Evolutionary conservation across 495 filamentous ascomycete species (phyloP), one percentile per base, ranked within the genome.

Genomic region (Cercophora newfieldiana): DNA sequence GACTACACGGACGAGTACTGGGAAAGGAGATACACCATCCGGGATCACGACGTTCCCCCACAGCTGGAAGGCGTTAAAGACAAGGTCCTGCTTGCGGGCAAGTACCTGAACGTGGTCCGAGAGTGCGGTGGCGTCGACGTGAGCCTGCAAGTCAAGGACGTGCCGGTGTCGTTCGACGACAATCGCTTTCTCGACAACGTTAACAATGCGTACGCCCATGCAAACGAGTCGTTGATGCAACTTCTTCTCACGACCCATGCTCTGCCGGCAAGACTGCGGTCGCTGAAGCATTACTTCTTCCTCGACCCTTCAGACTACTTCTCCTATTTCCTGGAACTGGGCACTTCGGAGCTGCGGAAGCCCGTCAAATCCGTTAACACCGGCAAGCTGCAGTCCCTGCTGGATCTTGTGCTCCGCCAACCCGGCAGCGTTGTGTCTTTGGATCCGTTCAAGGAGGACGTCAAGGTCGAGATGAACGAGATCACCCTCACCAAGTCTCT

Each of bases 1-100:
- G 95, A 99, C 77, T 99, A 97, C 70, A 98, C 94, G 0, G 95
- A 99, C 72, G 95, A 98, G 69, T 99, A 99, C 76, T 99, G 95
- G 95, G 95, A 98, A 72, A 93, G 97, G 75, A 85, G 95, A 63
- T 99, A 99, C 70, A 97, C 93, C 14, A 92, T 98, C 65, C 87
- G 95, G 49, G 91, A 96, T 50, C 85, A 91, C 51, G 93, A 95
- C 62, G 88, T 98, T 14, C 95, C 95, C 2, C 94, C 95, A 14
- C 95, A 99, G 74, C 85, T 99, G 6, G 92, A 96, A 70, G 88
- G 82, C 60, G 92, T 98, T 62, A 94, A 92, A 70, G 93, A 97
- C 64, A 97, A 97, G 72, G 93, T 99, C 1, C 81, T 98, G 8
- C 83, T 98, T 3, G 95, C 95, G 18, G 95, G 95, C 21, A 99